These are phyloP conservation scores for Tuctoria greenei DNA, from an alignment of 176 grass and related monocot genomes.

Conservation along the genomic window DNA sequence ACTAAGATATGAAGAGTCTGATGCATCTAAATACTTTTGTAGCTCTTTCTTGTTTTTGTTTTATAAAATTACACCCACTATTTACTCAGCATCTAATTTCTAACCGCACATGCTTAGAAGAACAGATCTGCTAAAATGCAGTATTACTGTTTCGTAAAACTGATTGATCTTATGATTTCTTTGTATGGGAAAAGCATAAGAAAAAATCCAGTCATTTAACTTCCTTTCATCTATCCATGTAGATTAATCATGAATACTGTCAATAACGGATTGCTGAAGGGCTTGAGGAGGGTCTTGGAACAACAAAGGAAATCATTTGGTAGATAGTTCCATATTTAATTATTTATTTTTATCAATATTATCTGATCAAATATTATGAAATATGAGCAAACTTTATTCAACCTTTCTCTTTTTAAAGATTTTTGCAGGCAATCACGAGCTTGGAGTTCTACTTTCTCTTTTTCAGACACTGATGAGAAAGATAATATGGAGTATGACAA, in stretches of 20 bases:
- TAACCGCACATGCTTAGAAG: background rate
- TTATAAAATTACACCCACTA: background rate
- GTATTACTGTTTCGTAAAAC: background rate
- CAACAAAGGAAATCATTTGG: slow-evolving; percentile 47
- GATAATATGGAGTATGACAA: slow-evolving; percentile 33
- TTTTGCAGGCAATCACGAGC: slow-evolving; percentile 46
- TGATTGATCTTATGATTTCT: background rate
- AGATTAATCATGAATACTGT: slow-evolving; percentile 62
- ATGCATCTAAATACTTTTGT: no score
- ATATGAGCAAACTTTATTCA: slow-evolving; percentile 18
- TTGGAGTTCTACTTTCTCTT: slow-evolving; percentile 64
- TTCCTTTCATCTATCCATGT: slow-evolving; percentile 36
- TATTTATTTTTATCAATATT: slow-evolving; percentile 22
- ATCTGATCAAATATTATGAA: background rate
- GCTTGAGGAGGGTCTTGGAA: slow-evolving; percentile 47
- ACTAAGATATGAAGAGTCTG: no score
- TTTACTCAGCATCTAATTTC: background rate
- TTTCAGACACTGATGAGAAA: slow-evolving; percentile 53
- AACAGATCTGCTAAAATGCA: background rate
- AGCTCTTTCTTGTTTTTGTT: background rate
- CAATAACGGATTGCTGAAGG: slow-evolving; percentile 47
- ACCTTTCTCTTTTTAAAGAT: slow-evolving; percentile 39
- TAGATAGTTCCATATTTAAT: slow-evolving; percentile 30
- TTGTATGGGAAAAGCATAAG: background rate
- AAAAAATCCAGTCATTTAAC: background rate